Evolutionary conservation across 495 filamentous ascomycete species (phyloP).

Genomic region (Trichoderma erinaceum): DNA sequence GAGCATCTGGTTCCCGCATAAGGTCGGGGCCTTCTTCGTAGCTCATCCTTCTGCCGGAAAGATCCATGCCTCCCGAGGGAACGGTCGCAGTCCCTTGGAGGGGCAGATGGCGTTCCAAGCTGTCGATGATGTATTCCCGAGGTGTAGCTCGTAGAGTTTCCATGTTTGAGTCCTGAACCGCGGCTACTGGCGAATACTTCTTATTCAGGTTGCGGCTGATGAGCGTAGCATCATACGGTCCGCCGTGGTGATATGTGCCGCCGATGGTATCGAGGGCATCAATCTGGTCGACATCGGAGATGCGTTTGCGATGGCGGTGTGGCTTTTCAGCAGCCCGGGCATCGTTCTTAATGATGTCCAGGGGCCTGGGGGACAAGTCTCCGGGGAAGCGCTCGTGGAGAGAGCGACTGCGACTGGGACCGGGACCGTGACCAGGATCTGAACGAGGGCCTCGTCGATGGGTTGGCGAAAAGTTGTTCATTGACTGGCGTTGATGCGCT

Average conservation of each 20-base stretch:
- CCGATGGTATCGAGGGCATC: conserved; percentile 67
- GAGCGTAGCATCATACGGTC: conserved; percentile 83
- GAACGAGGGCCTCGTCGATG: not conserved
- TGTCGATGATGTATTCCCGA: conserved; percentile 67
- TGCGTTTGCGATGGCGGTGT: conserved; percentile 51
- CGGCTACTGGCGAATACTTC: conserved; percentile 66
- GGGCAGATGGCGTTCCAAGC: conserved; percentile 67
- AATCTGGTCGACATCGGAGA: conserved; percentile 67
- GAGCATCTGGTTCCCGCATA: conserved; percentile 60
- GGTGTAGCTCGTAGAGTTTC: conserved; percentile 83
- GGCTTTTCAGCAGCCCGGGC: conserved; percentile 54
- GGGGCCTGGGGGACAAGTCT: conserved; percentile 55
- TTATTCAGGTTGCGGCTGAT: conserved; percentile 61
- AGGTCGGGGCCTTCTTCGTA: conserved; percentile 86
- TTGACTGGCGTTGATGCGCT: not conserved
- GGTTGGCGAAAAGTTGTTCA: too few species aligned
- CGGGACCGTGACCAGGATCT: not conserved
- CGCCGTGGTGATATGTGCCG: conserved; percentile 77
- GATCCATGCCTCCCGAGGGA: conserved; percentile 63
- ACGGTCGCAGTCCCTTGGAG: conserved; percentile 75
- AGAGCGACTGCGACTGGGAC: conserved; percentile 42
- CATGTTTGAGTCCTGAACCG: conserved; percentile 63
- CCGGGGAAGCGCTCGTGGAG: conserved; percentile 52
- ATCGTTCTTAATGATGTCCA: conserved; percentile 54
- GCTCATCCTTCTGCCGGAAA: conserved; percentile 59